A percentile compares a stretch with the other conserved stretches of the same genome.
phyloP scores from a whole-genome alignment of 2,329 filamentous ascomycete species.

The Aspergillus flavus region DNA sequence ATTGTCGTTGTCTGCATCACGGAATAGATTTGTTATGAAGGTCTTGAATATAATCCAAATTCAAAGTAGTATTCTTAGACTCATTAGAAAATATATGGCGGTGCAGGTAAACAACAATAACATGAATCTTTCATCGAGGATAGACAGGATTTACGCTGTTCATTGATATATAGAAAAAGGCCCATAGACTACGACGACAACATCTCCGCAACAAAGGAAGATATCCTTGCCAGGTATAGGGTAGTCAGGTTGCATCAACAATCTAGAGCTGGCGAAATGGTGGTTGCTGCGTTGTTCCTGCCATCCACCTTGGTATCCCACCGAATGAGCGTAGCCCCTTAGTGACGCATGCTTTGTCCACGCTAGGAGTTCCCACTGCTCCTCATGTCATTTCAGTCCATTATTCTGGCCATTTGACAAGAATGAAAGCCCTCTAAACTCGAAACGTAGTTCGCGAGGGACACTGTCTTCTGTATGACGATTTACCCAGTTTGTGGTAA shows the following conservation, averaged over 20 bases:
- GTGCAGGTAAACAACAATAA: neutral
- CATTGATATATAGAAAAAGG: no score
- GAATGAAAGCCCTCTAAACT: neutral
- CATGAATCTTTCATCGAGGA: neutral
- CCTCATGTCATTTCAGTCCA: neutral
- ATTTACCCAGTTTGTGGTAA: neutral
- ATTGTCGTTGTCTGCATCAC: neutral
- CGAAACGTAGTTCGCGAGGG: neutral
- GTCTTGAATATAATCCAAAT: neutral
- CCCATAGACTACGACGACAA: neutral
- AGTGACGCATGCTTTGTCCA: neutral
- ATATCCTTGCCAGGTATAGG: neutral
- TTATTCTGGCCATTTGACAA: neutral
- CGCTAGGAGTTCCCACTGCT: neutral
- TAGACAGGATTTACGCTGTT: no score
- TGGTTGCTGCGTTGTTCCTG: neutral
- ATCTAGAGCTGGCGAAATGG: neutral
- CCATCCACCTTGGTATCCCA: neutral
- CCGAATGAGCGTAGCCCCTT: neutral
- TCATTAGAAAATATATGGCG: neutral
- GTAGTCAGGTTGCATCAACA: neutral
- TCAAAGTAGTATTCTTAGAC: neutral
- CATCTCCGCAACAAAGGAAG: neutral
- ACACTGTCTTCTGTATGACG: neutral
- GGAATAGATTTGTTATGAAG: neutral